A percentile compares a stretch with the other conserved stretches of the same genome.
Conservation (phyloP, 2,329 filamentous ascomycete genomes). For the Arthrobotrys sinensis region DNA sequence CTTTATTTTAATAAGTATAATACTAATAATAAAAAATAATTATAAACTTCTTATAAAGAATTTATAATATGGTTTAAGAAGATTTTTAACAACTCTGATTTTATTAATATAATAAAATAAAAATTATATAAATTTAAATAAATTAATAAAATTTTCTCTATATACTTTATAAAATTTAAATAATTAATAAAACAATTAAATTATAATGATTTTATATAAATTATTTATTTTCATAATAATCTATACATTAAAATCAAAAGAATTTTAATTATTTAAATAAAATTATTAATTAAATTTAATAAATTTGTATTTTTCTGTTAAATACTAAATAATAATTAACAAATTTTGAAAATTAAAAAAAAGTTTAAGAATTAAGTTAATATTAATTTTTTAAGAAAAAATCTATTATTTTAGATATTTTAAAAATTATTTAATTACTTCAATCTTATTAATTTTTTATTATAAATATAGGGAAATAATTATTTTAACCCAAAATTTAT, state of each 20-base stretch:
- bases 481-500: no score
- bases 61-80: not conserved
- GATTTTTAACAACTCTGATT: not conserved
- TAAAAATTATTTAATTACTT: no score
- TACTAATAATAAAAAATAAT: not conserved
- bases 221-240: not conserved
- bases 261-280: not conserved
- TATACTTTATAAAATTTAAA: not conserved
- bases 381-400: no score
- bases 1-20: slow-evolving; percentile 6
- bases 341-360: not conserved
- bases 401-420: no score
- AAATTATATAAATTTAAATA: slow-evolving; percentile 1
- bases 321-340: not conserved
- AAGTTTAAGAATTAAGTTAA: slow-evolving; percentile 1
- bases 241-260: not conserved
- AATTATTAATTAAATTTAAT: not conserved
- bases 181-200: not conserved
- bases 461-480: no score
- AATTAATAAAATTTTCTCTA: slow-evolving; percentile 2
- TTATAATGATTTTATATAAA: not conserved
- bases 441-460: no score
- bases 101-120: not conserved
- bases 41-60: not conserved
- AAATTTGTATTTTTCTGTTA: not conserved